These are phyloP conservation scores for Orychophragmus violaceus DNA, from an alignment of 345 rosid species.

Conservation along the genomic window DNA sequence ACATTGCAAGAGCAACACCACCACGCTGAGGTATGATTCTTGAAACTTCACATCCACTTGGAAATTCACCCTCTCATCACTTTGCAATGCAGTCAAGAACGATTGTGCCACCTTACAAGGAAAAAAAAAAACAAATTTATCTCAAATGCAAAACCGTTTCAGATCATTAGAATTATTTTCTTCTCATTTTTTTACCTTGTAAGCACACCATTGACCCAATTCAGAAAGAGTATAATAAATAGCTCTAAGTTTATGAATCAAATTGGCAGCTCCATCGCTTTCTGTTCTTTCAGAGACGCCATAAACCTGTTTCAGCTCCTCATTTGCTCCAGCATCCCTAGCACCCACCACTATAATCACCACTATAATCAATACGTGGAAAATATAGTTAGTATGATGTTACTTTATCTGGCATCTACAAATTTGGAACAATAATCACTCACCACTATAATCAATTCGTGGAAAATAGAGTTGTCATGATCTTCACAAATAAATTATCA, in stretches of 20 bases:
- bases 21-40: conserved; percentile 72
- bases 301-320: no score
- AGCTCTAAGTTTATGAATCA: no score
- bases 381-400: no score
- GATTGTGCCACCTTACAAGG: conserved; percentile 77
- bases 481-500: no score
- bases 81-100: no score
- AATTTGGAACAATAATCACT: no score
- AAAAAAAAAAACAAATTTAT: background rate
- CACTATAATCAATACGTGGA: no score
- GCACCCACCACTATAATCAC: no score
- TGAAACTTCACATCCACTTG: conserved; percentile 95
- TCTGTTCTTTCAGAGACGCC: conserved; percentile 97
- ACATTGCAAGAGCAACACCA: conserved; percentile 75
- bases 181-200: conserved; percentile 50
- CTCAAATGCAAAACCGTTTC: background rate
- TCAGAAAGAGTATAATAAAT: conserved; percentile 86
- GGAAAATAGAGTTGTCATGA: no score
- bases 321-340: conserved; percentile 96
- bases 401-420: no score
- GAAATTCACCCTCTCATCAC: conserved; percentile 84
- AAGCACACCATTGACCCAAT: conserved; percentile 98
- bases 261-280: conserved; percentile 93
- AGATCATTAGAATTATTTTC: background rate
- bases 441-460: no score